Conservation (phyloP, 306 rosid genomes). For the Quercus alba region DNA sequence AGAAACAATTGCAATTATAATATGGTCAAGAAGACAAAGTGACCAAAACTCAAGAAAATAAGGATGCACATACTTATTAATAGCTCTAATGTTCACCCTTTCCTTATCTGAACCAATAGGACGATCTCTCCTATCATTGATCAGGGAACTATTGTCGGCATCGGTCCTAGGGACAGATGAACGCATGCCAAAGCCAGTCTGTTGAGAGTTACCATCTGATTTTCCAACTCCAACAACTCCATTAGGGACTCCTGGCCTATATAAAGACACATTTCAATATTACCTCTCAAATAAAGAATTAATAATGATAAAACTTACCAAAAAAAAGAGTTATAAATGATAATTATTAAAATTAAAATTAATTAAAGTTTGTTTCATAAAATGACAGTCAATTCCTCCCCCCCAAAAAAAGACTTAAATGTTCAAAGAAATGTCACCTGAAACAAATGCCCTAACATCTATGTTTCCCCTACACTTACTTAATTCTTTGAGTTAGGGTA, state of each 20-base stretch:
- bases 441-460: constrained; percentile 17
- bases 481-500: constrained; percentile 9
- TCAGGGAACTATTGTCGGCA: constrained; percentile 63
- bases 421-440: constrained; percentile 11
- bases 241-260: constrained; percentile 73
- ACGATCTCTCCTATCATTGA: constrained; percentile 77
- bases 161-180: constrained; percentile 76
- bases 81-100: constrained; percentile 69
- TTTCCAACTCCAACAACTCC: constrained; percentile 78
- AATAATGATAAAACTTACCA: neutral
- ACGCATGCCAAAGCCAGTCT: constrained; percentile 72
- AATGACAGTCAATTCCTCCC: neutral
- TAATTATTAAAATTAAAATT: neutral
- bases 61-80: constrained; percentile 65
- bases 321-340: neutral
- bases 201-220: constrained; percentile 72
- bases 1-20: neutral
- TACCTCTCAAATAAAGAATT: constrained; percentile 11
- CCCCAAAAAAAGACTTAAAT: neutral
- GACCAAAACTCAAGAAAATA: neutral
- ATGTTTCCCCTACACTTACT: constrained; percentile 12
- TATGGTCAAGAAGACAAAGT: neutral
- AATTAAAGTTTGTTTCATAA: constrained; percentile 4
- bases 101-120: constrained; percentile 81
- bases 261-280: constrained; percentile 26